phyloP scores from a whole-genome alignment of 2,329 filamentous ascomycete species.

The Cladophialophora immunda region DNA sequence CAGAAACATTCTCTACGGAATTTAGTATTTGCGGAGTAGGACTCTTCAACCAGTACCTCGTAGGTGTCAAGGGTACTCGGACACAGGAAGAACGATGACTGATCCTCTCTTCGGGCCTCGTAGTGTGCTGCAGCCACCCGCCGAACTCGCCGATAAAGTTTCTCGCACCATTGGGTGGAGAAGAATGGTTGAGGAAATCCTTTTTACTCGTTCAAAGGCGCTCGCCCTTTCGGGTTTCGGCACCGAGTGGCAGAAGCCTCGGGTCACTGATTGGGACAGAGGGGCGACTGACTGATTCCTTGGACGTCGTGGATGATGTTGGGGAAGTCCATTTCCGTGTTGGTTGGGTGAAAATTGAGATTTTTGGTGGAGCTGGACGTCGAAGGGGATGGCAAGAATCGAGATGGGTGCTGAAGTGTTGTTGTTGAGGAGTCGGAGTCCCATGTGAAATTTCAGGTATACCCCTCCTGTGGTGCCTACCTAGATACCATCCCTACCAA shows the following conservation, averaged over 20 bases:
- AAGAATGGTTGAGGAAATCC: too few relatives aligned
- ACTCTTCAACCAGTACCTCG: too few relatives aligned
- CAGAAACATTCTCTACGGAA: too few relatives aligned
- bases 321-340: neutral
- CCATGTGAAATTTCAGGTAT: too few relatives aligned
- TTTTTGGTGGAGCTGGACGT: slow-evolving; percentile 3
- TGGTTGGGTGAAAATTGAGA: neutral
- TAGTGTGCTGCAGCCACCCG: neutral
- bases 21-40: too few relatives aligned
- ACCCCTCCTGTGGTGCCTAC: too few relatives aligned
- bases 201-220: neutral
- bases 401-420: too few relatives aligned
- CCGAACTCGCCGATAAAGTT: neutral
- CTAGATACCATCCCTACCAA: neutral
- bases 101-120: too few relatives aligned
- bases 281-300: neutral
- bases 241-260: neutral
- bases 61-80: too few relatives aligned
- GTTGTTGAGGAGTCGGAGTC: too few relatives aligned
- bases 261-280: neutral
- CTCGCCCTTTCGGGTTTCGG: neutral
- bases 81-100: too few relatives aligned
- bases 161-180: neutral
- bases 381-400: too few relatives aligned
- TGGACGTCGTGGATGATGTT: neutral